Base-by-base conservation (phyloP, 176 grass and related monocot genomes). In the Carex kokanica region DNA sequence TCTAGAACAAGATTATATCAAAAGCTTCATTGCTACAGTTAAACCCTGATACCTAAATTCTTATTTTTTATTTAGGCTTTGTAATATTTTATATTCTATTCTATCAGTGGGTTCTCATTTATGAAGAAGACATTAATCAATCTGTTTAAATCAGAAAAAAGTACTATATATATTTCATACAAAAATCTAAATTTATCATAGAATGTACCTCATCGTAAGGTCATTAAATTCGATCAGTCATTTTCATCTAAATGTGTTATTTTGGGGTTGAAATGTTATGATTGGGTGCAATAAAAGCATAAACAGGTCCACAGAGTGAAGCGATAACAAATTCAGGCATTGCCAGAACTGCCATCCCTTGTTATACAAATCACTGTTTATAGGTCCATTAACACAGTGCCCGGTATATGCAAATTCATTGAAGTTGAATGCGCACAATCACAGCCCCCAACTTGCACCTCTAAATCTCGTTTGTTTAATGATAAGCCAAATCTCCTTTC, bases 351-450 rank as follows among this genome's bases (percentile, higher is more conserved):
- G 63, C 17, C 70, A 74, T 74, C 41, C 23, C 20, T 74, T 74
- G 69, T 73, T 21, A 73, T 20, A 73, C 69, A 73, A 73, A 10
- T 49, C 69, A 73, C 41, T 74, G 70, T 74, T 49, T 49, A 72
- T 6, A 14, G 38, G 18, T 72, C 38, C 38, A 72, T 18, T n/a
- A 5, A 23, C 4, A 74, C 43, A 55, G 24, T 75, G 64, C 15
- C 38, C 6, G 13, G 64, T 68, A 74, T 75, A 11, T 74, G 71
- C 45, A 31, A 52, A 77, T 69, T 77, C 23, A 77, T 31, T 77
- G 73, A 55, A 77, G 43, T 14, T 77, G 8, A 29, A 53, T 17
- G 20, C 23, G 13, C 47, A 32, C 73, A 29, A 74, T 75, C 24
- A 29, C 14, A 54, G 32, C 38, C 66, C 36, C 73, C 34, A 69